Evolutionary conservation across 306 rosid genomes (phyloP).

Genomic region (Sindora glabra): DNA sequence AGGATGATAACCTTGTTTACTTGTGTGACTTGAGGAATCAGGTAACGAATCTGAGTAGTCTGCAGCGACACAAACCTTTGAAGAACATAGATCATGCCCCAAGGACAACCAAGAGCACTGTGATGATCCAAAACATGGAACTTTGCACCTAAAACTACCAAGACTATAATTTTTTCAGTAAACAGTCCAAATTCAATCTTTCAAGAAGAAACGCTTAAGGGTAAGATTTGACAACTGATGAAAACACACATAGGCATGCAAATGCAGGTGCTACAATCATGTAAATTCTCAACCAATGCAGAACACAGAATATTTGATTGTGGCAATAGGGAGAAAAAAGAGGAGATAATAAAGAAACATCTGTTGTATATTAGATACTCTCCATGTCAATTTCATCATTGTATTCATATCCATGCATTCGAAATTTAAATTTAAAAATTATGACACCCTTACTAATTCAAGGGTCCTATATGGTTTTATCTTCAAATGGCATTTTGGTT

Average conservation of each 20-base stretch:
- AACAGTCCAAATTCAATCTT: slow-evolving; percentile 9
- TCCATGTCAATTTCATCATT: not conserved
- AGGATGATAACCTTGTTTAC: slow-evolving; percentile 67
- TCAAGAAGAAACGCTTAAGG: slow-evolving; percentile 3
- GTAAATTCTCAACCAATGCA: not conserved
- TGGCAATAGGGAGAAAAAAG: slow-evolving; percentile 1
- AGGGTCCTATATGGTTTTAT: not conserved
- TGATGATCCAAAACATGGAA: slow-evolving; percentile 40
- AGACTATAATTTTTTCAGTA: slow-evolving; percentile 9
- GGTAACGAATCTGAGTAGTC: slow-evolving; percentile 86
- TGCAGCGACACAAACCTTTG: slow-evolving; percentile 85
- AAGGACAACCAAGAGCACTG: slow-evolving; percentile 49
- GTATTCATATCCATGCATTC: too few relatives aligned
- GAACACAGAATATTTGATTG: slow-evolving; percentile 7
- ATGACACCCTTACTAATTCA: not conserved
- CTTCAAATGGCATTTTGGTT: not conserved
- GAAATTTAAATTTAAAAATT: not conserved
- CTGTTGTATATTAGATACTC: not conserved
- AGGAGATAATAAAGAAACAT: not conserved
- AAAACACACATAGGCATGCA: not conserved
- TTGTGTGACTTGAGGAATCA: slow-evolving; percentile 58
- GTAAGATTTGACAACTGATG: not conserved
- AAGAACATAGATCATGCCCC: slow-evolving; percentile 57
- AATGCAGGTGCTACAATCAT: not conserved
- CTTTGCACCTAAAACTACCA: slow-evolving; percentile 51